Conservation (phyloP, 768 basidiomycete species). For the Pleurotus eryngii region DNA sequence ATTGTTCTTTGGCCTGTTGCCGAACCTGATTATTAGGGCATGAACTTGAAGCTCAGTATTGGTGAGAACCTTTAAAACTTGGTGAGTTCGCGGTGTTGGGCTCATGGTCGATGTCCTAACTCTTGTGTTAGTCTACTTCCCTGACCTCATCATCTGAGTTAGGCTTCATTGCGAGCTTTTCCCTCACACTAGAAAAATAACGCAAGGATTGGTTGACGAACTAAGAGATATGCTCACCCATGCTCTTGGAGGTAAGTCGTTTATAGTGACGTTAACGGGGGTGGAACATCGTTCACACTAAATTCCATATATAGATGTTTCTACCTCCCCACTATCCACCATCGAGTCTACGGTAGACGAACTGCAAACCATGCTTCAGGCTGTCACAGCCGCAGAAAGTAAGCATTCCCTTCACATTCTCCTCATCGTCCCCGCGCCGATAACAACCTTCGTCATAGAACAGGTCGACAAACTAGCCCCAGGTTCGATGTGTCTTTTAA, state of each 20-base stretch:
- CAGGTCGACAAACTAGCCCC: neutral
- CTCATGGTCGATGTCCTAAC: neutral
- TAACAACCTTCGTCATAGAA: neutral
- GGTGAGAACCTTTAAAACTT: conserved; percentile 17
- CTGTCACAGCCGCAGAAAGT: conserved; percentile 1
- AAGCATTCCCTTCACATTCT: neutral
- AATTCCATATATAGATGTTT: neutral
- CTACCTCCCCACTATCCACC: conserved; percentile 1
- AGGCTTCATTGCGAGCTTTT: conserved; percentile 36
- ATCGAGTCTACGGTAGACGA: conserved; percentile 3
- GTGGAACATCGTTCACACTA: neutral
- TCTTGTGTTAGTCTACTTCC: neutral
- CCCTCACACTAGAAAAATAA: conserved; percentile 21
- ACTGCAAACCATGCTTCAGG: neutral
- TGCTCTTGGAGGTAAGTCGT: conserved; percentile 8
- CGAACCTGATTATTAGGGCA: conserved; percentile 18
- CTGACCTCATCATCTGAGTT: neutral
- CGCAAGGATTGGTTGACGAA: conserved; percentile 13
- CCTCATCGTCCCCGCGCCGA: neutral
- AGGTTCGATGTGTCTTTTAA: neutral
- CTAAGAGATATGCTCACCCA: conserved; percentile 21
- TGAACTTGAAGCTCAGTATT: conserved; percentile 32
- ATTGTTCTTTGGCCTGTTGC: neutral
- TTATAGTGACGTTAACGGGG: too few relatives aligned
- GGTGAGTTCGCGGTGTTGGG: neutral